phyloP scores from a whole-genome alignment of 331 rosid species.

The Rosa hybrid region DNA sequence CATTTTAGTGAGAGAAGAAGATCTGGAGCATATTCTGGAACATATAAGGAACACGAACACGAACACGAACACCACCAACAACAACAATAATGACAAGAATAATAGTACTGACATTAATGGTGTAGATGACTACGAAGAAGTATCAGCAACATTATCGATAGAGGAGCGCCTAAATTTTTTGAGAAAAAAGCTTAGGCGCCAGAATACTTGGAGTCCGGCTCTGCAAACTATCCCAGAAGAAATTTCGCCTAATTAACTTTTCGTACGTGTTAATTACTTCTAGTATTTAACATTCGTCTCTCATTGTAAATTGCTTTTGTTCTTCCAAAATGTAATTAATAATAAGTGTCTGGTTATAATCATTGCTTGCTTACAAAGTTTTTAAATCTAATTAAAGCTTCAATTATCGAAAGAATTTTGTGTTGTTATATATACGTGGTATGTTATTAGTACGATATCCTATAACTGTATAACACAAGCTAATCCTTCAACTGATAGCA shows the following conservation, averaged over 20 bases:
- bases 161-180: constrained; percentile 43
- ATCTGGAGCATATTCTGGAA: constrained; percentile 41
- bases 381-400: no score
- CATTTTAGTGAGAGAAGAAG: constrained; percentile 45
- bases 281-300: neutral
- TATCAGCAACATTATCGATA: neutral
- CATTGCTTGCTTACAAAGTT: no score
- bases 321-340: neutral
- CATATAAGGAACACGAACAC: constrained; percentile 10
- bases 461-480: no score
- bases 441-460: no score
- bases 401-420: no score
- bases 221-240: constrained; percentile 68
- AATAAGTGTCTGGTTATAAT: neutral
- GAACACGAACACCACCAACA: no score
- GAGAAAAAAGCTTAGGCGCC: constrained; percentile 33
- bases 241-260: neutral
- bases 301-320: neutral
- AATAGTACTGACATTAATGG: neutral
- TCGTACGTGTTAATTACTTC: neutral
- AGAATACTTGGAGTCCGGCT: constrained; percentile 48
- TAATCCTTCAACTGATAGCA: no score
- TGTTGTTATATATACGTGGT: no score
- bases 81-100: neutral
- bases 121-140: neutral